phyloP scores from a whole-genome alignment of 2,329 filamentous ascomycete species.

The Laburnicola sp. region DNA sequence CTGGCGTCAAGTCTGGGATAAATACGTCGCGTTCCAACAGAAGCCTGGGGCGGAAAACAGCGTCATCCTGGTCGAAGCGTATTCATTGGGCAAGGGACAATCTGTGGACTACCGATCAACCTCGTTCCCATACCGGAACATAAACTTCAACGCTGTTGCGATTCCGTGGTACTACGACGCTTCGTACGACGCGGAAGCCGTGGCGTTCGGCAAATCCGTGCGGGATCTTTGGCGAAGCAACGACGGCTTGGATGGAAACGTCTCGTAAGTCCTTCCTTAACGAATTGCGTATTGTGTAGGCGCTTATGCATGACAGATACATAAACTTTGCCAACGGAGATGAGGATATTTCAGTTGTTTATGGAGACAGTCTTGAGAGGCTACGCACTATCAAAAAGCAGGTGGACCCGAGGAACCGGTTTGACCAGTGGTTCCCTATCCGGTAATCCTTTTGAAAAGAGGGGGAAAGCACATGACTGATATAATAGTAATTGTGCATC shows the following conservation, averaged over 20 bases:
- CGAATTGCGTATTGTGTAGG: background rate
- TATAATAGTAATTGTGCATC: too few species aligned
- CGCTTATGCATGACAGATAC: slow-evolving; percentile 22
- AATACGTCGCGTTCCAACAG: slow-evolving; percentile 40
- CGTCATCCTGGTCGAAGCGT: slow-evolving; percentile 36
- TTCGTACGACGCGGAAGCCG: slow-evolving; percentile 37
- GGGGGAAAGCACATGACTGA: too few species aligned
- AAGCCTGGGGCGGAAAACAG: slow-evolving; percentile 31
- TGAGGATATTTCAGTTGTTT: slow-evolving; percentile 26
- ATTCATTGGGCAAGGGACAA: slow-evolving; percentile 32
- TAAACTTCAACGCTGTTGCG: slow-evolving; percentile 39
- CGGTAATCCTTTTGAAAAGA: too few species aligned
- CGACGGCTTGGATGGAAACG: background rate
- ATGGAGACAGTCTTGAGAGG: slow-evolving; percentile 25
- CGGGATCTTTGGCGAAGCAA: slow-evolving; percentile 9
- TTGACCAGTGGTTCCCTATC: slow-evolving; percentile 31
- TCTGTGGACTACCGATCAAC: slow-evolving; percentile 9
- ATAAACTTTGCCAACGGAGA: slow-evolving; percentile 35
- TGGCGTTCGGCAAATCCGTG: slow-evolving; percentile 28
- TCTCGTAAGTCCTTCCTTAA: background rate
- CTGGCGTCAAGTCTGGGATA: slow-evolving; percentile 46
- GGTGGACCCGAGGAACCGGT: slow-evolving; percentile 28
- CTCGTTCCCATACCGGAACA: slow-evolving; percentile 33
- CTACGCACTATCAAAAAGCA: slow-evolving; percentile 29
- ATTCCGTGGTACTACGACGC: slow-evolving; percentile 46